These are phyloP conservation scores for Talaromyces ruber DNA, from an alignment of 495 filamentous ascomycete genomes.

Conservation along the genomic window DNA sequence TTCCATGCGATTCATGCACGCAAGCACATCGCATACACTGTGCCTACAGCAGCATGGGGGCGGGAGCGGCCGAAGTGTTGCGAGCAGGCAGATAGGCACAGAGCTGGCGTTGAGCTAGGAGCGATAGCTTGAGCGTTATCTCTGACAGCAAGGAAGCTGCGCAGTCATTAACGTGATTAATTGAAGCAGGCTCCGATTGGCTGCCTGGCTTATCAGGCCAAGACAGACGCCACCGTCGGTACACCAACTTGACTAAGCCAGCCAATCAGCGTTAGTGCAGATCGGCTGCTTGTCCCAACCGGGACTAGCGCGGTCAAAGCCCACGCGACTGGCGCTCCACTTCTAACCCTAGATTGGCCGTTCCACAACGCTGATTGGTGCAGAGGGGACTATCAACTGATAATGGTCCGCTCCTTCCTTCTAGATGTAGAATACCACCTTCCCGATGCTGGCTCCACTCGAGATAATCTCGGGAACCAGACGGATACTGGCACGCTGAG, in stretches of 20 bases:
- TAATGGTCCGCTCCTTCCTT: conserved; percentile 2
- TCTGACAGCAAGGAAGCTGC: neutral
- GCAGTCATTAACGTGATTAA: neutral
- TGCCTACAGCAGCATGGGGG: neutral
- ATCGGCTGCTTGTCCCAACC: neutral
- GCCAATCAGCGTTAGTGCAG: neutral
- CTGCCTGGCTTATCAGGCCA: neutral
- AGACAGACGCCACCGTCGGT: neutral
- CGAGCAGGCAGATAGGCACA: neutral
- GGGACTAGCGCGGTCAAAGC: neutral
- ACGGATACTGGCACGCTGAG: neutral
- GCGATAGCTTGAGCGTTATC: neutral
- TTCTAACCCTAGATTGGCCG: neutral
- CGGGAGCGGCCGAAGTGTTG: conserved; percentile 1
- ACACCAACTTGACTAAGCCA: neutral
- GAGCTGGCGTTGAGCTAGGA: neutral
- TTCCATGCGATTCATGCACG: neutral
- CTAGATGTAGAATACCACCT: neutral
- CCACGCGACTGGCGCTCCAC: conserved; percentile 1
- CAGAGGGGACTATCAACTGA: neutral
- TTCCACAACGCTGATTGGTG: neutral
- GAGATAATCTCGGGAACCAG: neutral
- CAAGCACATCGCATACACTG: neutral
- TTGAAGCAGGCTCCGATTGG: neutral
- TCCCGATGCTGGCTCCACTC: neutral